Percentiles rank a stretch among this genome's conserved stretches.
These are phyloP conservation scores for Globisporangium perplexum DNA, from an alignment of 352 stramenopile species.

Conservation along the genomic window DNA sequence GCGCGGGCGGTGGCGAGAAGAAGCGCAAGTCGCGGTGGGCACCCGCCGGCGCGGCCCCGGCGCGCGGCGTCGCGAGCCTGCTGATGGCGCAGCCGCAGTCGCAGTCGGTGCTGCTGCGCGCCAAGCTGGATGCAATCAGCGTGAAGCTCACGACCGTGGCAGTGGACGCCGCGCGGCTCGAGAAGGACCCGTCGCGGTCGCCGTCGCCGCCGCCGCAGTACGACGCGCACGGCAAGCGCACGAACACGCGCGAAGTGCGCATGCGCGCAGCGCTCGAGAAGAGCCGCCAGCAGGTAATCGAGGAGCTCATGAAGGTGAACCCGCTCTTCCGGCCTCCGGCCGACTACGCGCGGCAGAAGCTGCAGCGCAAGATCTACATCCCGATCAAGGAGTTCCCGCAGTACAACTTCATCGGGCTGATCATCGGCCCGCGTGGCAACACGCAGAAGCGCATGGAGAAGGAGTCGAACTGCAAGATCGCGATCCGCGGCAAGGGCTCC, in stretches of 20 bases:
- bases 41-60: conserved; percentile 29
- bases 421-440: conserved; percentile 98
- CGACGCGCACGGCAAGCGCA: conserved; percentile 94
- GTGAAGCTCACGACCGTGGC: conserved; percentile 74
- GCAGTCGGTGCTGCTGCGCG: conserved; percentile 62
- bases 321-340: conserved; percentile 81
- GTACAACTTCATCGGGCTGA: conserved; percentile 99
- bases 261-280: conserved; percentile 91
- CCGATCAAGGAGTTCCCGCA: conserved; percentile 96
- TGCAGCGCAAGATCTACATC: conserved; percentile 96
- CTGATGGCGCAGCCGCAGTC: conserved; percentile 51
- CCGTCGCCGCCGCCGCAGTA: conserved; percentile 94
- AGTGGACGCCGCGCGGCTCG: conserved; percentile 67
- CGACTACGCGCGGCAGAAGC: conserved; percentile 90
- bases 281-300: conserved; percentile 90
- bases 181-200: conserved; percentile 87
- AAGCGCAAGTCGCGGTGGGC: conserved; percentile 76
- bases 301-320: conserved; percentile 95
- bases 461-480: conserved; percentile 98
- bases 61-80: conserved; percentile 37
- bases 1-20: conserved; percentile 32
- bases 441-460: conserved; percentile 99
- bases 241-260: conserved; percentile 95
- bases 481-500: conserved; percentile 94
- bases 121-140: conserved; percentile 70